Conservation (phyloP, 1,284 basidiomycete species). For the Chalciporus sp. region DNA sequence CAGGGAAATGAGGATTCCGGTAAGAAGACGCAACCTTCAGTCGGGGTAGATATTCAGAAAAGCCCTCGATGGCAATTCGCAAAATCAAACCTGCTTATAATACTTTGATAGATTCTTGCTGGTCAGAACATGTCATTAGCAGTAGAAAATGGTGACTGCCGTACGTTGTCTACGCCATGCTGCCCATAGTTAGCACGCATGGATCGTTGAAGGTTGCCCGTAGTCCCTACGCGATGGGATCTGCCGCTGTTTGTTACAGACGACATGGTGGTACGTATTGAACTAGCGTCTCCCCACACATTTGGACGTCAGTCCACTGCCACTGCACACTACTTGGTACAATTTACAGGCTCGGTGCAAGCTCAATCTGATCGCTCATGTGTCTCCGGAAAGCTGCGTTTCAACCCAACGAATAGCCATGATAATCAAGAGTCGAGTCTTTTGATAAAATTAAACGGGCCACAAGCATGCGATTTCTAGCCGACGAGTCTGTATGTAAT, state of each 20-base stretch:
- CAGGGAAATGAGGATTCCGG: slow-evolving; percentile 74
- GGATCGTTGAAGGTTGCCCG: slow-evolving; percentile 57
- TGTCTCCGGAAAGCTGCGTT: not conserved
- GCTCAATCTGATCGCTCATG: not conserved
- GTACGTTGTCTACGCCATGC: slow-evolving; percentile 65
- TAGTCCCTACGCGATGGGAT: slow-evolving; percentile 43
- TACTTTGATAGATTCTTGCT: slow-evolving; percentile 18
- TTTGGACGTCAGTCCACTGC: not conserved
- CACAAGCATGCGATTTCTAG: not conserved
- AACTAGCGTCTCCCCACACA: too few species aligned
- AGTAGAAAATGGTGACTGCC: slow-evolving; percentile 32
- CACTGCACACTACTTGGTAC: too few species aligned
- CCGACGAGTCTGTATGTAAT: too few species aligned
- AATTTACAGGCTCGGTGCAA: not conserved
- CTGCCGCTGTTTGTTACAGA: slow-evolving; percentile 27
- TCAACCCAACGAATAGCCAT: too few species aligned
- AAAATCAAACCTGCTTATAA: slow-evolving; percentile 29
- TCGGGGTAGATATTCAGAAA: not conserved
- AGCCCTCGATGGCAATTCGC: not conserved
- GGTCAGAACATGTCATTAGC: slow-evolving; percentile 11
- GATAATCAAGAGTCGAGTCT: too few species aligned
- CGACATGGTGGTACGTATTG: slow-evolving; percentile 2
- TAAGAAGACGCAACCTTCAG: slow-evolving; percentile 60
- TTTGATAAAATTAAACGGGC: too few species aligned
- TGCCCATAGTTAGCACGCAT: slow-evolving; percentile 73